These are phyloP conservation scores for Teunomyces cretensis DNA, from an alignment of 805 yeast species.

Conservation along the genomic window DNA sequence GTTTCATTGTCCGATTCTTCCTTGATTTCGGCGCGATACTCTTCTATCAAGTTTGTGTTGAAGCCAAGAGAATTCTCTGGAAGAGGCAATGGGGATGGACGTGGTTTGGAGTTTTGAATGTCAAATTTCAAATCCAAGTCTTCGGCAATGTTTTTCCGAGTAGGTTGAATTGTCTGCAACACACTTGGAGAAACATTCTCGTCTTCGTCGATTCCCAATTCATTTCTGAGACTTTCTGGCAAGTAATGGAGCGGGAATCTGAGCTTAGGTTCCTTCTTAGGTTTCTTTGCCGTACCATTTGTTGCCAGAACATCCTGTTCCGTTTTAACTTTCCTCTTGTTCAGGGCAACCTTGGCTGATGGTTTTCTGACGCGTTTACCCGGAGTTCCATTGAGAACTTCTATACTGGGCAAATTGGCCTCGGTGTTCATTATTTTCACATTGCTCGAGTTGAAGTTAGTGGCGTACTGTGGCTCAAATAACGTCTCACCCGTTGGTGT, in stretches of 20 bases:
- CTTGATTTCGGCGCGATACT: slow-evolving; percentile 8
- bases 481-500: slow-evolving; percentile 32
- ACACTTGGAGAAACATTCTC: slow-evolving; percentile 2
- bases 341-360: neutral
- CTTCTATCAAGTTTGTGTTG: slow-evolving; percentile 16
- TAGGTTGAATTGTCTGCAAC: slow-evolving; percentile 22
- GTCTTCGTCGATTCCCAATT: slow-evolving; percentile 13
- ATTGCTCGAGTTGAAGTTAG: neutral
- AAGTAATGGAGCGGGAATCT: slow-evolving; percentile 32
- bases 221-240: slow-evolving; percentile 22
- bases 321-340: neutral
- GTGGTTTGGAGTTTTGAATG: slow-evolving; percentile 30
- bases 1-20: neutral
- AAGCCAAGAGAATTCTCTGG: slow-evolving; percentile 27
- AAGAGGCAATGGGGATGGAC: slow-evolving; percentile 15
- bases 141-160: slow-evolving; percentile 28
- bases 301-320: neutral
- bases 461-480: slow-evolving; percentile 14
- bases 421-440: slow-evolving; percentile 2
- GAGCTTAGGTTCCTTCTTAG: slow-evolving; percentile 2
- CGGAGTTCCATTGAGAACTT: neutral
- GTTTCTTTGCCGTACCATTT: neutral
- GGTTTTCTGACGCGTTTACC: neutral
- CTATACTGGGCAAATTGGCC: neutral
- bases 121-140: slow-evolving; percentile 32